Evolutionary conservation across 495 filamentous ascomycete species (phyloP), one percentile per base, ranked within the genome.

Genomic region (Monascus purpureus): DNA sequence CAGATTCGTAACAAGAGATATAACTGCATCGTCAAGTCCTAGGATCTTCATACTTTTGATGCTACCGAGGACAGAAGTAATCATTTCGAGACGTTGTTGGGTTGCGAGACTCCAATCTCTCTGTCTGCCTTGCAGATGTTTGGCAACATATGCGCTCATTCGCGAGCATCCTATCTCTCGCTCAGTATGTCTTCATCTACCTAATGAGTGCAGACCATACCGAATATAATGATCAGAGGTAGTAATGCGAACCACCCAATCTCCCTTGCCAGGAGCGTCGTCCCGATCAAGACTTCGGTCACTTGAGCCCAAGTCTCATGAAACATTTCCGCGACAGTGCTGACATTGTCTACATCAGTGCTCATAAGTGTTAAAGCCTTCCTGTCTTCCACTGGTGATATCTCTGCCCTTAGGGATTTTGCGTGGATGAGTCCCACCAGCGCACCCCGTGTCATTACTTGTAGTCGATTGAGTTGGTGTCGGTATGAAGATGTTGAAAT

Each of bases 241-340:
- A 75, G 40, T 2, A 56, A 56, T 33, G 28, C 35, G 9, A 47
- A 29, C 44, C 59, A 68, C 4, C 66, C 62, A 13, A 75, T 48
- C 35, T 71, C 49, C 15, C 45, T 45, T 8, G 65, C 49, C 11
- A 78, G 36, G n/a, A 76, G 42, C 1, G 37, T 43, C 2, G 67
- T 63, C 9, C 69, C 73, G 18, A 76, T 37, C 9, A 50, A 32
- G 0, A 75, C 62, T 40, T 75, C 68, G 2, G 74, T 27, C 2
- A 59, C 13, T 22, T 66, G 56, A 1, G 67, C 68, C 65, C 65
- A 72, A n/a, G 61, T 45, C 32, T 69, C 63, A 32, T 72, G 64
- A 8, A 68, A 33, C 19, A 40, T 38, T 12, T 48, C 33, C 13
- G 49, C 49, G 4, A 47, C 48, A 12, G 34, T 41, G n/a, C 40